Evolutionary conservation across 306 rosid species (phyloP).

Genomic region (Trifolium subterraneum): DNA sequence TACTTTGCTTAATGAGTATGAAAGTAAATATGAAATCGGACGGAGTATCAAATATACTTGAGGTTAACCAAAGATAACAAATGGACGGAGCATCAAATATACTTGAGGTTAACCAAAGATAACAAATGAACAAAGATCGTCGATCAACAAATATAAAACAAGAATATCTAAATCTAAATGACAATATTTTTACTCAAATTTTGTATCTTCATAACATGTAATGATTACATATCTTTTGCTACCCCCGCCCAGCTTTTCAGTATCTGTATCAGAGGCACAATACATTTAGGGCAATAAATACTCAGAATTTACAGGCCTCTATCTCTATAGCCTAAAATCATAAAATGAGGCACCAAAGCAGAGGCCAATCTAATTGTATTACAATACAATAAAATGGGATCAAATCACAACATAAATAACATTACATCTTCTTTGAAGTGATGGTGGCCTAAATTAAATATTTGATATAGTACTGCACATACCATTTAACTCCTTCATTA

Average conservation of each 20-base stretch:
- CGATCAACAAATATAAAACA: conserved; percentile 47
- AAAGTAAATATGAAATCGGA: no score
- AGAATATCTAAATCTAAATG: conserved; percentile 48
- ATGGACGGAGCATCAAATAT: background rate
- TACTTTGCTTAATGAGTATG: no score
- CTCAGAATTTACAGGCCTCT: conserved; percentile 79
- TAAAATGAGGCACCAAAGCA: conserved; percentile 63
- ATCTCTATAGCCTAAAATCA: conserved; percentile 75
- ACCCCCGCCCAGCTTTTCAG: conserved; percentile 48
- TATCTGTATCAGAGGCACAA: conserved; percentile 58
- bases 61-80: background rate
- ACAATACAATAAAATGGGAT: conserved; percentile 61
- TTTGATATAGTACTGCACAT: conserved; percentile 41
- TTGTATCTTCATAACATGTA: conserved; percentile 52
- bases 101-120: background rate
- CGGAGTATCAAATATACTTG: background rate
- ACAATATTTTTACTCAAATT: conserved; percentile 39
- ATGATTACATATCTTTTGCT: conserved; percentile 60
- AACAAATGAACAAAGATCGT: conserved; percentile 18
- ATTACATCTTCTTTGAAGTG: conserved; percentile 46
- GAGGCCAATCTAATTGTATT: conserved; percentile 77
- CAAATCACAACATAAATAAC: conserved; percentile 50
- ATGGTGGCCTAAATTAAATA: conserved; percentile 31
- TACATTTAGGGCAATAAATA: conserved; percentile 50
- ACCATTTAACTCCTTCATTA: conserved; percentile 37